Conservation (phyloP, 139 green algal genomes). For the Chlorella sp. region DNA sequence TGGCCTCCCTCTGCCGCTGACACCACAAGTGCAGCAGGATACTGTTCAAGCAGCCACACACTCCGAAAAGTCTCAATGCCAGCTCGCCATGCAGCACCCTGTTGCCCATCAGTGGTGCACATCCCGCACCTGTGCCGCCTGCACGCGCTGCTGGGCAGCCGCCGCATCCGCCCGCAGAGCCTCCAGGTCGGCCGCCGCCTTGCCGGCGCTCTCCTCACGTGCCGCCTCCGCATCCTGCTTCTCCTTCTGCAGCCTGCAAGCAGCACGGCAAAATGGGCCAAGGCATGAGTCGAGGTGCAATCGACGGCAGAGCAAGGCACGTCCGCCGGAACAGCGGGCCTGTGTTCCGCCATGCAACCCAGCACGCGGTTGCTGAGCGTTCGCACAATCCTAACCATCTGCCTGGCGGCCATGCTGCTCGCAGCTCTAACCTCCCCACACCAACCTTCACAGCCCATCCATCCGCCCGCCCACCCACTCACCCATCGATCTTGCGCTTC, state of each 20-base stretch:
- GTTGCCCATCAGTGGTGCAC: neutral
- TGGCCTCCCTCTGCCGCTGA: too few species aligned
- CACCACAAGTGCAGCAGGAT: neutral
- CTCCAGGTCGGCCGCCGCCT: slow-evolving; percentile 39
- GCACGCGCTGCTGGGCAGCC: slow-evolving; percentile 21
- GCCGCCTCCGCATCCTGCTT: slow-evolving; percentile 40
- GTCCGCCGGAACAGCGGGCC: too few species aligned
- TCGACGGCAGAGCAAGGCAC: too few species aligned
- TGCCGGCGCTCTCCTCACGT: slow-evolving; percentile 26
- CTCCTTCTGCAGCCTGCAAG: slow-evolving; percentile 43
- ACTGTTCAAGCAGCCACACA: neutral
- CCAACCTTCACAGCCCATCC: neutral
- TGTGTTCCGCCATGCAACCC: too few species aligned
- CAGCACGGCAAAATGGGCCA: neutral
- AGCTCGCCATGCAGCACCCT: neutral
- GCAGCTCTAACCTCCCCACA: neutral
- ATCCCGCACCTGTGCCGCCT: neutral
- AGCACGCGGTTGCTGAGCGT: too few species aligned
- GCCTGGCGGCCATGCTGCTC: neutral
- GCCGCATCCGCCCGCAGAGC: slow-evolving; percentile 9
- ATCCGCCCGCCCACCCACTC: too few species aligned
- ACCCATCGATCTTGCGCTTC: slow-evolving; percentile 53
- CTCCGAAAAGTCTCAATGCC: too few species aligned
- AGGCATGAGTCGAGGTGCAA: too few species aligned
- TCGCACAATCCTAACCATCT: too few species aligned